Conservation (phyloP, 768 basidiomycete genomes). For the Boletus speciosus region DNA sequence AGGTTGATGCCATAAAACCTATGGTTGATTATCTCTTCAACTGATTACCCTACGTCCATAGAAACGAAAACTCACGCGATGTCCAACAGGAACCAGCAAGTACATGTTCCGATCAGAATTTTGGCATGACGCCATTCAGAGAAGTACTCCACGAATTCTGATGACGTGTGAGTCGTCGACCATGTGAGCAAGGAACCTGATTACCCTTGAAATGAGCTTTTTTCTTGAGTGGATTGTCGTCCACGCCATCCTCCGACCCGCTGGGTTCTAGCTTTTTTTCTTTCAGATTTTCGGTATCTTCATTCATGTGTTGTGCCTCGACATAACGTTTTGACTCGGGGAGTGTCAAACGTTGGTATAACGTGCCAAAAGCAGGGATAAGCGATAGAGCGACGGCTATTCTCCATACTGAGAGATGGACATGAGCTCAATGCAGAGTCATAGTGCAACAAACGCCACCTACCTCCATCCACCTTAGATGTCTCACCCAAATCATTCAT, state of each 20-base stretch:
- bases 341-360: slow-evolving; percentile 73
- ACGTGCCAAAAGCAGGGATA: slow-evolving; percentile 67
- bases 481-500: slow-evolving; percentile 59
- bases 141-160: slow-evolving; percentile 67
- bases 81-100: slow-evolving; percentile 75
- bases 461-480: slow-evolving; percentile 68
- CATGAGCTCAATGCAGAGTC: background rate
- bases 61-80: slow-evolving; percentile 44
- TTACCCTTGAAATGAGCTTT: slow-evolving; percentile 52
- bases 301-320: slow-evolving; percentile 35
- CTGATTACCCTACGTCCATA: background rate
- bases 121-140: slow-evolving; percentile 69
- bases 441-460: slow-evolving; percentile 16
- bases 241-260: slow-evolving; percentile 1
- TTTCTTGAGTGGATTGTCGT: slow-evolving; percentile 31
- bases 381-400: slow-evolving; percentile 73
- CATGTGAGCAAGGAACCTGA: background rate
- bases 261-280: slow-evolving; percentile 21
- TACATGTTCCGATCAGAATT: slow-evolving; percentile 61
- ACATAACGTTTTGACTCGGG: slow-evolving; percentile 61
- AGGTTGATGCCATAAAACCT: slow-evolving; percentile 76
- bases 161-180: background rate
- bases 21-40: background rate
- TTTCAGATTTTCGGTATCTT: slow-evolving; percentile 31
- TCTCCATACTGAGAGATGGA: slow-evolving; percentile 54